Conservation (phyloP, 495 filamentous ascomycete species). For the Penicillium steckii region DNA sequence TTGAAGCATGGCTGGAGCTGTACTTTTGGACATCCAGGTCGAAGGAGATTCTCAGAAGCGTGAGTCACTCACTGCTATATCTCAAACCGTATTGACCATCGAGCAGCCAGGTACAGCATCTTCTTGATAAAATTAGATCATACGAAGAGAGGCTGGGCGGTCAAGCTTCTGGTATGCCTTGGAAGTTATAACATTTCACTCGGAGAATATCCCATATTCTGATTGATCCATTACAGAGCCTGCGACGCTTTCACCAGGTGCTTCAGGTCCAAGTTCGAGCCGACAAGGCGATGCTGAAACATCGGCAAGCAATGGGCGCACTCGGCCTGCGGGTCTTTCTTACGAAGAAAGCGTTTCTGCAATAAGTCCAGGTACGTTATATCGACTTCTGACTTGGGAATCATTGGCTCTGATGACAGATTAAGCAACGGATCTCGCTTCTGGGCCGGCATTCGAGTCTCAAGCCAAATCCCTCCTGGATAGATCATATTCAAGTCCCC, state of each 20-base stretch:
- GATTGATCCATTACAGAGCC: background rate
- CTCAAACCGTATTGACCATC: background rate
- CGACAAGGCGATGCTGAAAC: background rate
- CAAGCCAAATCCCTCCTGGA: slow-evolving; percentile 22
- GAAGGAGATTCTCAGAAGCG: slow-evolving; percentile 21
- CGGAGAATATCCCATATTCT: background rate
- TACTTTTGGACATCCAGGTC: slow-evolving; percentile 12
- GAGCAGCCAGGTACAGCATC: slow-evolving; percentile 13
- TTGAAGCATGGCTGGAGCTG: slow-evolving; percentile 23
- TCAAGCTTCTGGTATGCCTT: background rate
- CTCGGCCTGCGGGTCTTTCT: background rate
- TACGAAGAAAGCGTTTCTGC: slow-evolving; percentile 5
- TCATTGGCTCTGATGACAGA: background rate
- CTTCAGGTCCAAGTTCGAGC: background rate
- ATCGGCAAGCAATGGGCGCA: background rate
- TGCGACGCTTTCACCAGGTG: background rate
- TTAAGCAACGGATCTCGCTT: slow-evolving; percentile 21
- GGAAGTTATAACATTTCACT: too few species aligned
- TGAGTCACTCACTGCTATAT: background rate
- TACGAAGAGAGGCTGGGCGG: slow-evolving; percentile 18
- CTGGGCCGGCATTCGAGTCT: slow-evolving; percentile 24
- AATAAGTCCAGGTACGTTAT: slow-evolving; percentile 16
- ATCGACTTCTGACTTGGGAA: too few species aligned
- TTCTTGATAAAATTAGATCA: slow-evolving; percentile 11
- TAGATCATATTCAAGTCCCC: background rate